Evolutionary conservation across 495 filamentous ascomycete species (phyloP), one percentile per base, ranked within the genome.

Genomic region (Hyaloscypha variabilis): DNA sequence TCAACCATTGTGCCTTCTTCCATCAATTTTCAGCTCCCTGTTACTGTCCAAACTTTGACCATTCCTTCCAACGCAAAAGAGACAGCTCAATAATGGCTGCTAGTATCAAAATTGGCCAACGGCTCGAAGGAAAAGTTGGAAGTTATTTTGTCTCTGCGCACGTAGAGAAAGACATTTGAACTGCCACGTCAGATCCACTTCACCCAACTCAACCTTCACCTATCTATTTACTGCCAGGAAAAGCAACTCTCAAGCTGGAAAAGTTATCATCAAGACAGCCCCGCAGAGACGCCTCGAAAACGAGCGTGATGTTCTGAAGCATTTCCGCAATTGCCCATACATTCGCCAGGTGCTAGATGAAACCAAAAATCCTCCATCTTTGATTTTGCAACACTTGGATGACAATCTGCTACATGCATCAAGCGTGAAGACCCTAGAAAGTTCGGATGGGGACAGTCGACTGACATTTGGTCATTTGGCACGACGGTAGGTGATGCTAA

Each of bases 321-420:
- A 67, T 67, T 81, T 80, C 69, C 77, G 78, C 67, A 28, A 57
- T 53, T 57, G 79, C 25, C 75, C 74, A 26, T 75, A 74, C 19
- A 66, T 81, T 42, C 60, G 80, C 57, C 77, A 81, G 65, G 72
- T 81, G 55, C 73, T 81, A 42, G 57, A 73, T 23, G 71, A 78
- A 61, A 74, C 73, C 29, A 55, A 66, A 60, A 74, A 78, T 56
- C 78, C 79, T 39, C 75, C 76, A 34, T 73, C 77, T 8, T 75
- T 82, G 53, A 76, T 82, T 25, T 66, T 82, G 34, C 64, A 71
- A 58, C 66, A 80, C 68, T 70, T 82, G 11, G 82, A 83, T 62
- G 63, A 65, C 46, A 69, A 65, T 69, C 42, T 69, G 2, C 30
- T 69, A 58, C 24, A 56, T 65, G 67, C 58, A 62, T 69, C 67